These are phyloP conservation scores for Fusarium sp. DNA, from an alignment of 2,329 filamentous ascomycete genomes.

Conservation along the genomic window DNA sequence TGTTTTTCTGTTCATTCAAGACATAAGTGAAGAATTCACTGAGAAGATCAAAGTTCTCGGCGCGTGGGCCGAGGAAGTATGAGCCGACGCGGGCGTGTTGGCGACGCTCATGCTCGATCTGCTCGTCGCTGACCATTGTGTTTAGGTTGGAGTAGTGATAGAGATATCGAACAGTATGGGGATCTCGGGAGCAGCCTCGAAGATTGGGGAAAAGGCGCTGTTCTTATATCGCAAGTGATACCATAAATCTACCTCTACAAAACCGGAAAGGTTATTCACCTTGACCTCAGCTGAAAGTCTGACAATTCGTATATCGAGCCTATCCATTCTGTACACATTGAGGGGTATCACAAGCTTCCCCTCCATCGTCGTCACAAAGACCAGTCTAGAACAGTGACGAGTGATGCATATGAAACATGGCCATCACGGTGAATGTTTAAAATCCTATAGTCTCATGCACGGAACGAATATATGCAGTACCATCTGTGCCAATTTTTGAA, in stretches of 20 bases:
- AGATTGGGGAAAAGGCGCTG: fast-evolving
- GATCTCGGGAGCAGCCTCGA: too few species aligned
- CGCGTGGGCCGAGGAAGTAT: neutral
- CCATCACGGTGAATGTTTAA: neutral
- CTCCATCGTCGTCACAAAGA: neutral
- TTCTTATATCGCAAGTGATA: neutral
- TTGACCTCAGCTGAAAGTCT: neutral
- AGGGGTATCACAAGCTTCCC: neutral
- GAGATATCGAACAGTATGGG: neutral
- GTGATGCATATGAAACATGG: neutral
- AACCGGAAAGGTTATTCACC: neutral
- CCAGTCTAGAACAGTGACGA: neutral
- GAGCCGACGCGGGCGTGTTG: neutral
- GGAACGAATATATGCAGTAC: neutral
- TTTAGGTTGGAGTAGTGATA: neutral
- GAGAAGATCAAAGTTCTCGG: slow-evolving; percentile 1
- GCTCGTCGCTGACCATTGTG: neutral
- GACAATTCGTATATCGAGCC: neutral
- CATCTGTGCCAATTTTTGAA: neutral
- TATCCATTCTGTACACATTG: neutral
- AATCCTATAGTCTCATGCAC: neutral
- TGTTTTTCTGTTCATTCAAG: neutral
- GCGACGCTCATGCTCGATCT: neutral
- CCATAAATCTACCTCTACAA: fast-evolving
- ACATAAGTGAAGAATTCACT: neutral